A percentile compares a stretch with the other conserved stretches of the same genome.
Evolutionary conservation across 106 monocot species (phyloP).

Genomic region (Phalaenopsis aphrodite): DNA sequence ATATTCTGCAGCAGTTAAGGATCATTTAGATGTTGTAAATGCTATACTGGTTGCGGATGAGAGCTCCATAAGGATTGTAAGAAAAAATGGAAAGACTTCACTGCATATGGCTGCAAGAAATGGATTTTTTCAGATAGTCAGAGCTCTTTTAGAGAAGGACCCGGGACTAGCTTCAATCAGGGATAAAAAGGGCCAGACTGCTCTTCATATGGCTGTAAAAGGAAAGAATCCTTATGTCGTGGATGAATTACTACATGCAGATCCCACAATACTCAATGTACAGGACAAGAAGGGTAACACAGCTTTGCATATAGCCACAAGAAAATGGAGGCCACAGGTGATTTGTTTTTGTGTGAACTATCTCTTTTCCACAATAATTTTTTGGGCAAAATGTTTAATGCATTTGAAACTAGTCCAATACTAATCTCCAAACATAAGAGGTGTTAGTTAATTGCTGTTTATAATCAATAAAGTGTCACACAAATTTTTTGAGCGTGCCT

Average conservation of each 20-base stretch:
- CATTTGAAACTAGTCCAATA: background rate
- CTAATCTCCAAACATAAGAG: background rate
- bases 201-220: slow-evolving; percentile 99
- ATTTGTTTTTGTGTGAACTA: background rate
- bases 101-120: slow-evolving; percentile 72
- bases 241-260: slow-evolving; percentile 56
- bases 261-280: slow-evolving; percentile 71
- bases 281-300: slow-evolving; percentile 97
- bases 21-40: slow-evolving; percentile 84
- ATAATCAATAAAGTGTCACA: background rate
- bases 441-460: background rate
- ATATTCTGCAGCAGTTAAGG: slow-evolving; percentile 75
- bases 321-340: slow-evolving; percentile 93
- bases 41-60: slow-evolving; percentile 76
- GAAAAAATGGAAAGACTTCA: slow-evolving; percentile 94
- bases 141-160: slow-evolving; percentile 62
- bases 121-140: slow-evolving; percentile 60
- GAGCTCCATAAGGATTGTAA: slow-evolving; percentile 44
- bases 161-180: slow-evolving; percentile 58
- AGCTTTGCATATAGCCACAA: slow-evolving; percentile 88
- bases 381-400: background rate
- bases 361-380: background rate
- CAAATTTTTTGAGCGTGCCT: too few relatives aligned
- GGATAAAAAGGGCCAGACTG: slow-evolving; percentile 94
- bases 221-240: slow-evolving; percentile 63